phyloP scores from a whole-genome alignment of 2,329 filamentous ascomycete species.

The Colletotrichum gloeosporioides region DNA sequence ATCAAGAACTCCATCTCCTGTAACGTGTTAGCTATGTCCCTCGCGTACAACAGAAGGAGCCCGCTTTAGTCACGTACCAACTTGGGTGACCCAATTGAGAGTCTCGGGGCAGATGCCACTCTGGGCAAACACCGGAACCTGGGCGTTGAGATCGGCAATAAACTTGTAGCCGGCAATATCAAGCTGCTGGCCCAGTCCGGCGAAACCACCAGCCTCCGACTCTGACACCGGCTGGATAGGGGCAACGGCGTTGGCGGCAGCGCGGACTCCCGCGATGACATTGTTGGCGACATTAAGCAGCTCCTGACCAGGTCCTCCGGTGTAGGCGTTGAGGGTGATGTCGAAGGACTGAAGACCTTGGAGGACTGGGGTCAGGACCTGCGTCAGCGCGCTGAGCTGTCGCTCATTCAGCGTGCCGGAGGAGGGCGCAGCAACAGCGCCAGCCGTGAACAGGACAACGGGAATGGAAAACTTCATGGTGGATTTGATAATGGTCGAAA shows the following conservation, averaged over 20 bases:
- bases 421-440: not conserved
- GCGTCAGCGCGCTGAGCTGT: not conserved
- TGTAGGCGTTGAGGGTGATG: not conserved
- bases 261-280: not conserved
- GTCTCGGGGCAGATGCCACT: not conserved
- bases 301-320: not conserved
- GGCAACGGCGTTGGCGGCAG: not conserved
- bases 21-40: fast-evolving
- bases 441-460: not conserved
- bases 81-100: not conserved
- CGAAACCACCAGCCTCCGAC: not conserved
- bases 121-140: not conserved
- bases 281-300: not conserved
- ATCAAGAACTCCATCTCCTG: not conserved
- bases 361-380: not conserved
- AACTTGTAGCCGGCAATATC: not conserved
- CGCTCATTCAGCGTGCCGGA: not conserved
- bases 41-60: not conserved
- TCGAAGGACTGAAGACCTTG: not conserved
- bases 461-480: not conserved
- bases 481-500: not conserved
- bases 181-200: not conserved
- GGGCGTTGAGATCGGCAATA: not conserved
- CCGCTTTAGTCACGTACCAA: not conserved
- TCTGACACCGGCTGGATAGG: not conserved